These are phyloP conservation scores for Colletotrichum lentis DNA, from an alignment of 2,329 filamentous ascomycete species.

Conservation along the genomic window DNA sequence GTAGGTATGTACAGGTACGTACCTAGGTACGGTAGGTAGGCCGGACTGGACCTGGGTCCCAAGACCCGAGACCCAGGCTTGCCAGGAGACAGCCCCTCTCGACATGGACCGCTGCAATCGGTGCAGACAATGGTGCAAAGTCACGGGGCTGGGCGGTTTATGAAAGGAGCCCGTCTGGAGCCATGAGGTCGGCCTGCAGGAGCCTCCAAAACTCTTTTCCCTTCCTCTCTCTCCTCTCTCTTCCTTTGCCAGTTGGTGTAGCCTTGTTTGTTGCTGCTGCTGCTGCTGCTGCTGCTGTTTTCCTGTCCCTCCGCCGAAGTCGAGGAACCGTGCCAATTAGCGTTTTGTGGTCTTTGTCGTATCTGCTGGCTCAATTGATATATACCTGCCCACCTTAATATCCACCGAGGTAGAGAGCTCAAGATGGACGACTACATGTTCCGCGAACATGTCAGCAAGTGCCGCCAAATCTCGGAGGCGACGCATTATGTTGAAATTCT, in stretches of 20 bases:
- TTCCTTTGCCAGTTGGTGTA: slow-evolving; percentile 5
- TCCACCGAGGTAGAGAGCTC: background rate
- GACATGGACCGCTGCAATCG: slow-evolving; percentile 9
- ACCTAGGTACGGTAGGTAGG: background rate
- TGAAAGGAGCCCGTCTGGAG: slow-evolving; percentile 36
- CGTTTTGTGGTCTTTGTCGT: slow-evolving; percentile 21
- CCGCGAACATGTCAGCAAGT: slow-evolving; percentile 56
- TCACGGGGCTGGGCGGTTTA: slow-evolving; percentile 38
- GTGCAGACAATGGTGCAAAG: slow-evolving; percentile 29
- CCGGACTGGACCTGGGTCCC: slow-evolving; percentile 28
- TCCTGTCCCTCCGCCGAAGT: background rate
- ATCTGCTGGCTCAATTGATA: slow-evolving; percentile 12
- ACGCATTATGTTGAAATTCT: slow-evolving; percentile 67
- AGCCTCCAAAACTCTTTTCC: slow-evolving; percentile 28
- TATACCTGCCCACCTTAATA: background rate
- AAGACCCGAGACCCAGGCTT: background rate
- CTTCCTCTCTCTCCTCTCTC: background rate
- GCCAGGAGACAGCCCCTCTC: background rate
- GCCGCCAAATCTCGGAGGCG: slow-evolving; percentile 58
- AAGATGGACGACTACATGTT: slow-evolving; percentile 69
- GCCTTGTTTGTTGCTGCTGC: slow-evolving; percentile 4
- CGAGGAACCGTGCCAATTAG: slow-evolving; percentile 6
- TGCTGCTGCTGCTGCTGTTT: background rate
- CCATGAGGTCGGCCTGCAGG: slow-evolving; percentile 32
- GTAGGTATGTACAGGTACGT: no score